Evolutionary conservation across 768 basidiomycete species (phyloP).

Genomic region (Guyanaporus albipodus): DNA sequence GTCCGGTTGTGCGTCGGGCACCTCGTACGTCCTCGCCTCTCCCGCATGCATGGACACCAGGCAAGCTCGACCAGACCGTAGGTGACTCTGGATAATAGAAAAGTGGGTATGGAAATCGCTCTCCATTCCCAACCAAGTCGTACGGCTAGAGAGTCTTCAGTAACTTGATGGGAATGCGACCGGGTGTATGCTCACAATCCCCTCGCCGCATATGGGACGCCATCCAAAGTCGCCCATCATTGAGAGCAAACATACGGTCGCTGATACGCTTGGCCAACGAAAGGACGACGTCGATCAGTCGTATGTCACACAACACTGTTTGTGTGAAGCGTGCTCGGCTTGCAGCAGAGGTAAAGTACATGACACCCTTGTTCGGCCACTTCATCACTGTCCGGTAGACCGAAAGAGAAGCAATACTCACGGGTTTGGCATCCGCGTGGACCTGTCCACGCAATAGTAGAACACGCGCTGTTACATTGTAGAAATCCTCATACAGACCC

Average conservation of each 20-base stretch:
- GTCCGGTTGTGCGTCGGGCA: constrained; percentile 21
- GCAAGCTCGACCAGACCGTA: constrained; percentile 15
- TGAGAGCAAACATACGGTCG: constrained; percentile 29
- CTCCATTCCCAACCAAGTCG: constrained; percentile 36
- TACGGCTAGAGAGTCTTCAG: constrained; percentile 21
- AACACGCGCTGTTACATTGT: constrained; percentile 31
- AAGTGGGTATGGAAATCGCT: constrained; percentile 31
- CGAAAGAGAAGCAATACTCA: constrained; percentile 10
- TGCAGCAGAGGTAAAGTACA: constrained; percentile 32
- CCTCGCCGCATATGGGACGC: constrained; percentile 44
- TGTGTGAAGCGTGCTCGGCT: constrained; percentile 27
- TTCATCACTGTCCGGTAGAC: neutral
- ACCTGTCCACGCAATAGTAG: constrained; percentile 39
- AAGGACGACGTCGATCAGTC: constrained; percentile 21
- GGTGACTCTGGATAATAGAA: constrained; percentile 26
- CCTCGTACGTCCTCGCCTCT: constrained; percentile 14
- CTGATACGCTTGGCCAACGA: constrained; percentile 31
- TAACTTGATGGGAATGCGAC: neutral
- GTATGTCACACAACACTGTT: constrained; percentile 32
- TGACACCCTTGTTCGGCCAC: constrained; percentile 22
- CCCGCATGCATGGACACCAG: constrained; percentile 22
- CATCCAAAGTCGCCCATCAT: constrained; percentile 38
- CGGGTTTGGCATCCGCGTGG: constrained; percentile 38
- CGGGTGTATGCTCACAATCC: constrained; percentile 31
- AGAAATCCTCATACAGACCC: constrained; percentile 39